Percentiles rank a stretch among this genome's conserved stretches.
Evolutionary conservation across 1,139 yeast species (phyloP).

Genomic region (Saccharomyces hybrid): DNA sequence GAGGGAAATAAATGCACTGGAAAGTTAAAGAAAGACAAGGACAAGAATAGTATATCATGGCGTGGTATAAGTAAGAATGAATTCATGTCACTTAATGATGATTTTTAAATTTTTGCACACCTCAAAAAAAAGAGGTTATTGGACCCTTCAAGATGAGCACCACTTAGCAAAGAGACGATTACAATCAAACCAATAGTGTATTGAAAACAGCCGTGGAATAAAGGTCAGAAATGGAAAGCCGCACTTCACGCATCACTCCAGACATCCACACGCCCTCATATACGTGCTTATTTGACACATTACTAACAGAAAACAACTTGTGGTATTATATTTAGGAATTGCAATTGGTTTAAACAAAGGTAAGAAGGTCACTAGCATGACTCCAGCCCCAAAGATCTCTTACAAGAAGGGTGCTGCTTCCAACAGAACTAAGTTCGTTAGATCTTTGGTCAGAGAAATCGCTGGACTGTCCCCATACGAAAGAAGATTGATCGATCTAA

Average conservation of each 20-base stretch:
- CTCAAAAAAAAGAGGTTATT: no score
- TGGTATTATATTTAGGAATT: constrained; percentile 51
- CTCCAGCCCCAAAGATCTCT: constrained; percentile 89
- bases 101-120: no score
- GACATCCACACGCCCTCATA: not conserved
- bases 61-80: no score
- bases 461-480: constrained; percentile 99
- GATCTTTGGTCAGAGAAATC: constrained; percentile 94
- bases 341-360: constrained; percentile 99
- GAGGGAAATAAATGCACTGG: not conserved
- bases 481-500: constrained; percentile 98
- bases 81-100: no score
- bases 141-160: not conserved
- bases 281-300: not conserved
- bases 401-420: constrained; percentile 96
- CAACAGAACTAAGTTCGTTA: constrained; percentile 93
- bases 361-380: constrained; percentile 91
- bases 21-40: not conserved
- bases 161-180: no score
- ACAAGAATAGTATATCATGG: not conserved
- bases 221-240: not conserved
- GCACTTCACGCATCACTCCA: not conserved
- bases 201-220: no score
- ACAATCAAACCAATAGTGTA: no score
- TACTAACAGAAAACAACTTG: not conserved